phyloP scores from a whole-genome alignment of 2,329 filamentous ascomycete genomes.

The Fusarium xyrophilum region DNA sequence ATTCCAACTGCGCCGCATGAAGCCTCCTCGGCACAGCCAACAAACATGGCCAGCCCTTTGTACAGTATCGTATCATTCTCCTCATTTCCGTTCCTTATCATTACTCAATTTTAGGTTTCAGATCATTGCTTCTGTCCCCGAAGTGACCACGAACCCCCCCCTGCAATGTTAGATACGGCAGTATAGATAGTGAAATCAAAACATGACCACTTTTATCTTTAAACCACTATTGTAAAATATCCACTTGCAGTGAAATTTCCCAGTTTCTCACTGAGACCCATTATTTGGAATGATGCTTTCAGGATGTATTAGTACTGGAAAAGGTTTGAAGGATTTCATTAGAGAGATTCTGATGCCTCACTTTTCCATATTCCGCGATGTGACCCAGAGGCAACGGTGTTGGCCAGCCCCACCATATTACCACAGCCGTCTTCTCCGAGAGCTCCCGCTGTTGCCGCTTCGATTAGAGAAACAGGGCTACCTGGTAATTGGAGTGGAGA shows the following conservation, averaged over 20 bases:
- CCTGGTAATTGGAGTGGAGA: conserved; percentile 7
- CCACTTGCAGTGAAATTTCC: background rate
- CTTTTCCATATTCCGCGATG: background rate
- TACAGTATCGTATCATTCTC: background rate
- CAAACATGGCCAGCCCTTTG: background rate
- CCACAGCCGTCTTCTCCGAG: conserved; percentile 15
- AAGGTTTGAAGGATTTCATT: background rate
- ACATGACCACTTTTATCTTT: background rate
- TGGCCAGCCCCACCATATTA: conserved; percentile 5
- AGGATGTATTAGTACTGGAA: background rate
- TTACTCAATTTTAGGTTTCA: background rate
- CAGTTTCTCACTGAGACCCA: background rate
- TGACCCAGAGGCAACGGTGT: conserved; percentile 7
- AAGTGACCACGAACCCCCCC: background rate
- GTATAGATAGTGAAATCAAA: background rate
- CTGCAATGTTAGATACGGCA: background rate
- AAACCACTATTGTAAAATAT: background rate
- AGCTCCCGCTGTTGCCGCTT: conserved; percentile 16
- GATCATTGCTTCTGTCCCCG: background rate
- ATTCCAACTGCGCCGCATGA: conserved; percentile 7
- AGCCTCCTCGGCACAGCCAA: background rate
- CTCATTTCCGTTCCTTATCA: background rate
- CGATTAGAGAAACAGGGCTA: conserved; percentile 6
- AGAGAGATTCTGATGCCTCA: background rate
- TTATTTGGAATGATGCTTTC: too few relatives aligned